These are phyloP conservation scores for Linnemannia zychae DNA, from an alignment of 192 early-diverging fungal species.

Conservation along the genomic window DNA sequence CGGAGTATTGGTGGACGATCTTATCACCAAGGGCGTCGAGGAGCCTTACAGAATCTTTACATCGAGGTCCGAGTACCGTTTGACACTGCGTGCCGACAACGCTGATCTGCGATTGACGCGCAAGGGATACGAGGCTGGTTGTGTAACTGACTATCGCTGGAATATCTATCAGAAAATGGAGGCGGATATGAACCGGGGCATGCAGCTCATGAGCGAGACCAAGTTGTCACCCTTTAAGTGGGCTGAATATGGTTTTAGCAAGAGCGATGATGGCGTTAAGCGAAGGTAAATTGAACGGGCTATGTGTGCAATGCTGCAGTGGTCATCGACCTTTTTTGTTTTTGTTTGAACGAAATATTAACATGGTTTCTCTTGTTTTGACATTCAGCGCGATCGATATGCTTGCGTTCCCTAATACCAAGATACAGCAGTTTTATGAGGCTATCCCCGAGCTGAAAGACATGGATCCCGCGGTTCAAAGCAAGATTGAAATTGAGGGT, in stretches of 20 bases:
- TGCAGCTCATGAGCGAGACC: constrained; percentile 62
- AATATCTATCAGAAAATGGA: constrained; percentile 57
- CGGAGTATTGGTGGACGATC: constrained; percentile 86
- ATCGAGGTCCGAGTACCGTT: constrained; percentile 85
- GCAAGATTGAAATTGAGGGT: constrained; percentile 72
- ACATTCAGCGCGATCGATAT: constrained; percentile 64
- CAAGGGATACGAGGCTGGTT: constrained; percentile 73
- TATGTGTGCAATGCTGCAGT: not conserved
- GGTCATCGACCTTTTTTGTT: not conserved
- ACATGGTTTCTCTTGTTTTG: not conserved
- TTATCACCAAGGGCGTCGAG: constrained; percentile 84
- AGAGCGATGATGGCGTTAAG: constrained; percentile 56
- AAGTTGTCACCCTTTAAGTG: constrained; percentile 66
- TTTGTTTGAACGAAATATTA: not conserved
- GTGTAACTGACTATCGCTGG: constrained; percentile 64
- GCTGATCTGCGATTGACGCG: constrained; percentile 81
- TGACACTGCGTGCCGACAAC: constrained; percentile 82
- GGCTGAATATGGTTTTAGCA: constrained; percentile 59
- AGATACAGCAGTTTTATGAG: constrained; percentile 62
- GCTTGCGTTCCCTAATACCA: constrained; percentile 58
- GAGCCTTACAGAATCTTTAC: constrained; percentile 90
- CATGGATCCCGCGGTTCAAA: constrained; percentile 62
- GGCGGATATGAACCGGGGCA: constrained; percentile 62
- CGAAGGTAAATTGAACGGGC: constrained; percentile 40
- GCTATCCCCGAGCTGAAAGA: constrained; percentile 69